phyloP scores from a whole-genome alignment of 805 yeast genomes.

The Metschnikowia sp. region DNA sequence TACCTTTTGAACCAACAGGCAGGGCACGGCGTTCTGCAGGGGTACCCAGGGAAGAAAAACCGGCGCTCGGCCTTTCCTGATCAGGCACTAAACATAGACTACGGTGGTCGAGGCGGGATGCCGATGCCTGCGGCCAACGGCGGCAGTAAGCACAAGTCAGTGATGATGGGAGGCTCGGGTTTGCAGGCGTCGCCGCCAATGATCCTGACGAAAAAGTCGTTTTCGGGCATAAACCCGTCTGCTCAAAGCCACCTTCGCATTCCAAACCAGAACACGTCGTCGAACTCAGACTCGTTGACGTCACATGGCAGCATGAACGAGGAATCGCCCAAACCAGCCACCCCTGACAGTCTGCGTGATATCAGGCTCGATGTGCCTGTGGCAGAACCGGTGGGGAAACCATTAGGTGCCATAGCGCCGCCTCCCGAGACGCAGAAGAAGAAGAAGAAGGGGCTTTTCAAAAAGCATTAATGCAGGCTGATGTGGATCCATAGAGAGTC shows the following conservation, averaged over 20 bases:
- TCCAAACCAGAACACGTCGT: slow-evolving; percentile 7
- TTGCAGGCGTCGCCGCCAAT: slow-evolving; percentile 16
- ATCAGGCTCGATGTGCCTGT: slow-evolving; percentile 19
- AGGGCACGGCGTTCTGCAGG: background rate
- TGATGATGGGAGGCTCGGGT: slow-evolving; percentile 16
- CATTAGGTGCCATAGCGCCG: slow-evolving; percentile 28
- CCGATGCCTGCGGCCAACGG: slow-evolving; percentile 30
- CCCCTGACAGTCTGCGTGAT: slow-evolving; percentile 18
- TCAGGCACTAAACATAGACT: slow-evolving; percentile 34
- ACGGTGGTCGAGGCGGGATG: slow-evolving; percentile 49
- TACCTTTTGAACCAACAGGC: slow-evolving; percentile 5
- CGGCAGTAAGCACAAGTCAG: slow-evolving; percentile 15
- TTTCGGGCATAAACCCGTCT: slow-evolving; percentile 1
- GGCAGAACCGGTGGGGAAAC: slow-evolving; percentile 22
- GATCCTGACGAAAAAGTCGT: slow-evolving; percentile 17
- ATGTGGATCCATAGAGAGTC: background rate
- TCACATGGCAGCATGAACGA: slow-evolving; percentile 22
- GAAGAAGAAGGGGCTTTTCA: slow-evolving; percentile 29
- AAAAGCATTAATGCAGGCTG: slow-evolving; percentile 1
- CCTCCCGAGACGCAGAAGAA: slow-evolving; percentile 22
- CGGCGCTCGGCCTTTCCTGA: slow-evolving; percentile 36
- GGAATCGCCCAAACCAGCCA: slow-evolving; percentile 24
- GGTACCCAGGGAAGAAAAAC: slow-evolving; percentile 26
- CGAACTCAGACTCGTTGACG: slow-evolving; percentile 20
- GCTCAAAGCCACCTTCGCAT: slow-evolving; percentile 8